These are phyloP conservation scores for Cyberlindnera meyerae DNA, from an alignment of 805 yeast species.

Conservation along the genomic window DNA sequence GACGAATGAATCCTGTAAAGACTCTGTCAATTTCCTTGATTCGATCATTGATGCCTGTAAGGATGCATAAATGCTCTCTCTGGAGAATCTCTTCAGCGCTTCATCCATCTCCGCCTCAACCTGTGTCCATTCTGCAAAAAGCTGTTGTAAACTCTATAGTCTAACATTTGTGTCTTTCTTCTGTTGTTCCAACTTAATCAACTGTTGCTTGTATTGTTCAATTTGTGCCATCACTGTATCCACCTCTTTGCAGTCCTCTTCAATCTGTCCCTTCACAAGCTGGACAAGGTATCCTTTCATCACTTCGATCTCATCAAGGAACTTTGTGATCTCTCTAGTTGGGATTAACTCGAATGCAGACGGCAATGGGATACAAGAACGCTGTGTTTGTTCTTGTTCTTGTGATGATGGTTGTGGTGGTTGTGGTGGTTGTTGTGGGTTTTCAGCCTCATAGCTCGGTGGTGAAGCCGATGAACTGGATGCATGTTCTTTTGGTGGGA, in stretches of 20 bases:
- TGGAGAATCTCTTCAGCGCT: constrained; percentile 32
- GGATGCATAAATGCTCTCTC: constrained; percentile 28
- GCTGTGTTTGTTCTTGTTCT: too few species aligned
- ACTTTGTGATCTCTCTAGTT: constrained; percentile 20
- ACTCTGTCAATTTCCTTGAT: constrained; percentile 30
- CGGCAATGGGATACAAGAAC: constrained; percentile 14
- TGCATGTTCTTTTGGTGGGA: neutral
- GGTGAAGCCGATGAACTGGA: too few species aligned
- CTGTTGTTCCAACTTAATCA: constrained; percentile 26
- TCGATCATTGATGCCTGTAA: constrained; percentile 29
- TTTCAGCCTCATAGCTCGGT: too few species aligned
- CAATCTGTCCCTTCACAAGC: constrained; percentile 14
- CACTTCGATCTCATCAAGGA: constrained; percentile 20
- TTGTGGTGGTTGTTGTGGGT: too few species aligned
- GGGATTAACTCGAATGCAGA: constrained; percentile 19
- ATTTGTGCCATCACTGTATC: constrained; percentile 26
- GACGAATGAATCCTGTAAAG: constrained; percentile 29
- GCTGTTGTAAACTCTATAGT: constrained; percentile 4
- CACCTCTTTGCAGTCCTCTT: constrained; percentile 20
- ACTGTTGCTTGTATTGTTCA: constrained; percentile 22
- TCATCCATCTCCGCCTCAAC: constrained; percentile 31
- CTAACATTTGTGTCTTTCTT: constrained; percentile 20
- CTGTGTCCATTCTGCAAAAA: constrained; percentile 31
- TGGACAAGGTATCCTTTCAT: constrained; percentile 7
- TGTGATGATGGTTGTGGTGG: too few species aligned